Evolutionary conservation across 768 basidiomycete species (phyloP).

Genomic region (Chalciporus chontae): DNA sequence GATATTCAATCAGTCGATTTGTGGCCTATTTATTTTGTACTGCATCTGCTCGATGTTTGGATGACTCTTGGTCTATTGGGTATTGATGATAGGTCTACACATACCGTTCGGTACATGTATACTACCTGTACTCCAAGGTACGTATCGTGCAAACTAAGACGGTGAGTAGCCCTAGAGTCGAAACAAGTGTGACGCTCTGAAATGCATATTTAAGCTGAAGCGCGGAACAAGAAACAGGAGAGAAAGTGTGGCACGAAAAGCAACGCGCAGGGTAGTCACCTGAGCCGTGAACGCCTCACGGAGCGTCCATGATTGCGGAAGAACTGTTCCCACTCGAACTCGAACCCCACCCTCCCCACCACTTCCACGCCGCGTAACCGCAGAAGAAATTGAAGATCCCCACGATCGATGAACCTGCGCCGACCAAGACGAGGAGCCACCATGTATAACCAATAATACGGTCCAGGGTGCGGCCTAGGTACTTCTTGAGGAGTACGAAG

Average conservation of each 20-base stretch:
- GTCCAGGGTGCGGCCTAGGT: slow-evolving; percentile 64
- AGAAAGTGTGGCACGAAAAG: neutral
- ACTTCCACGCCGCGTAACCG: slow-evolving; percentile 63
- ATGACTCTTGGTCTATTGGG: neutral
- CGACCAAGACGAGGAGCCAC: slow-evolving; percentile 72
- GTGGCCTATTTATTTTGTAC: neutral
- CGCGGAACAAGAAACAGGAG: neutral
- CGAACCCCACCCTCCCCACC: slow-evolving; percentile 41
- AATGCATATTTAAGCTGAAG: neutral
- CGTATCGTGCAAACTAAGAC: neutral
- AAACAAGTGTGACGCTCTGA: neutral
- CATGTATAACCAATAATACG: slow-evolving; percentile 74
- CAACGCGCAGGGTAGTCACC: neutral
- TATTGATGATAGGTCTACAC: neutral
- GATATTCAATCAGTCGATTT: neutral
- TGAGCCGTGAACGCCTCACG: slow-evolving; percentile 10
- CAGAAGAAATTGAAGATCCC: slow-evolving; percentile 71
- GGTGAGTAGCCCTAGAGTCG: neutral
- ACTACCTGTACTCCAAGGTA: too few relatives aligned
- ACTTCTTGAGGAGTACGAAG: slow-evolving; percentile 51
- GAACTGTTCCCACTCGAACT: slow-evolving; percentile 7
- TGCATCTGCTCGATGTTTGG: neutral
- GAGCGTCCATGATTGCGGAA: slow-evolving; percentile 7
- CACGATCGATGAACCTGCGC: slow-evolving; percentile 69
- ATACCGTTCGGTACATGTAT: neutral